Conservation (phyloP, 1,284 basidiomycete genomes). For the Singerocomus rubriflavus region DNA sequence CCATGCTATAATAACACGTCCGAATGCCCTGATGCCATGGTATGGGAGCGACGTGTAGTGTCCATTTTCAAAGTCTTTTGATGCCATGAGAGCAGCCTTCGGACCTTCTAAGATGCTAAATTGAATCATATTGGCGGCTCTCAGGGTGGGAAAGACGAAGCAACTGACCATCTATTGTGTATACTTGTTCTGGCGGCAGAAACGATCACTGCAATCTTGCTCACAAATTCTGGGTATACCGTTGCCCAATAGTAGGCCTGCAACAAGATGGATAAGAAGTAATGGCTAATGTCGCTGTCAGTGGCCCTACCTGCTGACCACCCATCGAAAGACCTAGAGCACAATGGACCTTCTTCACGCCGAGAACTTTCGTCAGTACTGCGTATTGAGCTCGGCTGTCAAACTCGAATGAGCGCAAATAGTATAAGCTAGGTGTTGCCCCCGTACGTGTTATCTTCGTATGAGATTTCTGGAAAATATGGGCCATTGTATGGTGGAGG, state of each 20-base stretch:
- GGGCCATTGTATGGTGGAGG: slow-evolving; percentile 44
- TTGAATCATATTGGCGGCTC: not conserved
- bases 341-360: slow-evolving; percentile 45
- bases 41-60: slow-evolving; percentile 48
- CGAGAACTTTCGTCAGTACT: slow-evolving; percentile 49
- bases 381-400: slow-evolving; percentile 52
- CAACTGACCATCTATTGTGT: slow-evolving; percentile 51
- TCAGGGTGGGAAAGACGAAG: not conserved
- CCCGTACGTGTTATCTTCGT: slow-evolving; percentile 19
- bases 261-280: not conserved
- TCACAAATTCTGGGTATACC: slow-evolving; percentile 54
- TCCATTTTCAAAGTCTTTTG: slow-evolving; percentile 53
- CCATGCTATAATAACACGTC: slow-evolving; percentile 53
- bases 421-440: not conserved
- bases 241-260: slow-evolving; percentile 59
- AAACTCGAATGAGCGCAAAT: not conserved
- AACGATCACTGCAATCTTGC: slow-evolving; percentile 35
- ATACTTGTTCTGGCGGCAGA: slow-evolving; percentile 48
- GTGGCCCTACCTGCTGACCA: slow-evolving; percentile 45
- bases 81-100: slow-evolving; percentile 49
- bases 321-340: slow-evolving; percentile 62
- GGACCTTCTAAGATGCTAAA: slow-evolving; percentile 55
- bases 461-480: slow-evolving; percentile 42
- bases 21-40: slow-evolving; percentile 51
- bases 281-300: not conserved